These are phyloP conservation scores for Fonsecaea erecta DNA, from an alignment of 2,329 filamentous ascomycete genomes.

Conservation along the genomic window DNA sequence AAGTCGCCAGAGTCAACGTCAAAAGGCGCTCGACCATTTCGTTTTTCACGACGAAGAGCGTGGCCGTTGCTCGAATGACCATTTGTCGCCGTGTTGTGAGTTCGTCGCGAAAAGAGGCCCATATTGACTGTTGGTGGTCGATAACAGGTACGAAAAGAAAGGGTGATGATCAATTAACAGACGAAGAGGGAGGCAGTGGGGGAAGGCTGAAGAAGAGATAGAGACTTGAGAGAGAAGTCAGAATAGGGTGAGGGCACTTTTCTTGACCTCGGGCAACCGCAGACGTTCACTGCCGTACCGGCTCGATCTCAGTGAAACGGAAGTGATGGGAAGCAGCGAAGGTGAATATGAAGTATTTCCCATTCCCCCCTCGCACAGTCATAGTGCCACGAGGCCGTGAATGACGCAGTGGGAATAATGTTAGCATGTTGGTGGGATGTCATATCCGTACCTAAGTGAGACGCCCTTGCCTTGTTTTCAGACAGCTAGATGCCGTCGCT, in stretches of 20 bases:
- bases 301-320: slow-evolving; percentile 3
- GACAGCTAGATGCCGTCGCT: background rate
- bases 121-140: slow-evolving; percentile 17
- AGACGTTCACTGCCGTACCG: slow-evolving; percentile 8
- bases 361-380: background rate
- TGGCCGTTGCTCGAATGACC: slow-evolving; percentile 18
- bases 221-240: background rate
- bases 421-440: background rate
- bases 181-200: background rate
- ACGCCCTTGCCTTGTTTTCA: slow-evolving; percentile 13
- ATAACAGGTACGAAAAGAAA: slow-evolving; percentile 6
- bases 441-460: background rate
- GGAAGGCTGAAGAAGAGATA: background rate
- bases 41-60: slow-evolving; percentile 3
- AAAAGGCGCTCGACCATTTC: slow-evolving; percentile 22
- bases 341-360: slow-evolving; percentile 4
- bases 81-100: slow-evolving; percentile 10
- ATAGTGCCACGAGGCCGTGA: background rate
- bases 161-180: background rate
- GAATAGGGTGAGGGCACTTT: background rate
- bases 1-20: slow-evolving; percentile 46
- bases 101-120: slow-evolving; percentile 30
- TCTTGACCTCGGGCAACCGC: slow-evolving; percentile 2
- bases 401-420: slow-evolving; percentile 14
- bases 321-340: slow-evolving; percentile 2